Evolutionary conservation across 2,329 filamentous ascomycete species (phyloP), one percentile per base, ranked within the genome.

Genomic region (Ambrosiella beaveri): DNA sequence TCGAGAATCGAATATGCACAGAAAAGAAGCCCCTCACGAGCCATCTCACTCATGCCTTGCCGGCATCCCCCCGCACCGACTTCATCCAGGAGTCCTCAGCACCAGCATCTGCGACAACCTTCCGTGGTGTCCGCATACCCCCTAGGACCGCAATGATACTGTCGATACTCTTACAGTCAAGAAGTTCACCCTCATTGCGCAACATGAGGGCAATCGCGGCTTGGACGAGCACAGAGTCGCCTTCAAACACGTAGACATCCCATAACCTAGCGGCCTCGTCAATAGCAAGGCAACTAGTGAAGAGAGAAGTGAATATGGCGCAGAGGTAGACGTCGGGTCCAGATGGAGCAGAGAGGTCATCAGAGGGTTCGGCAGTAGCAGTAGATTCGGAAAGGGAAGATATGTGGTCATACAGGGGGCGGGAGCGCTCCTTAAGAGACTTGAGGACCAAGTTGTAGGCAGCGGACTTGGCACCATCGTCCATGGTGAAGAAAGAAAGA

Each of bases 221-320:
- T 0, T 86, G 74, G 6, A 91, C 77, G 0, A 90, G 71, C 1
- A 86, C 74, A 1, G 78, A 74, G 62, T 94, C 88, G 35, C 86
- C 86, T 66, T 94, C 88, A 63, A 94, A 88, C 2, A 86, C 81
- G 63, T 87, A 88, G 0, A 91, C 80, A 62, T 94, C 88, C 85
- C 86, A 91, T 11, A 93, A 69, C 1, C 88, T 73, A 1, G 81
- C 79, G 3, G 81, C 84, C 63, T 85, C 78, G 64, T 90, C 86
- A 13, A 89, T 74, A 7, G 77, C 76, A 3, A 88, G 70, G 44
- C 78, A 73, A 13, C 70, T 69, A 0, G 84, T 84, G 66, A 88
- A 86, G 5, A 88, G 71, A 13, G 74, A 74, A 5, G 76, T 77
- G 64, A 88, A 85, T 56, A 86, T 71, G 12, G 75, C 71, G 36